A percentile compares a stretch with the other conserved stretches of the same genome.
Conservation (phyloP, 345 rosid species). For the Pugionium dolabratum region DNA sequence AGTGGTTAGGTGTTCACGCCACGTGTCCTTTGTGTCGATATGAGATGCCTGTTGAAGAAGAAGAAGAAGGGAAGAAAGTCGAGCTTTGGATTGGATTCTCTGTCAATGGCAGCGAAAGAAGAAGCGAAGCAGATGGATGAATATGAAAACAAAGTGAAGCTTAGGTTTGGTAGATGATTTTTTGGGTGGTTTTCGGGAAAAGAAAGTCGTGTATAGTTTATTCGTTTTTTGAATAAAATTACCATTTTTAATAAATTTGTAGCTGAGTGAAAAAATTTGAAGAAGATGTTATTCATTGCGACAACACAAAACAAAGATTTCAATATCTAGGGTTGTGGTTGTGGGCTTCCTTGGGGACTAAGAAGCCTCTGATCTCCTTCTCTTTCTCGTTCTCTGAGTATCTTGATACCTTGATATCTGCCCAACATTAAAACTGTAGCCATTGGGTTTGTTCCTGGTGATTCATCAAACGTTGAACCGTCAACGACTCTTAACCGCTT, state of each 20-base stretch:
- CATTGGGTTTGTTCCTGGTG: conserved; percentile 89
- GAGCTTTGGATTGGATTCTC: conserved; percentile 35
- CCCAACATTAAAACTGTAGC: conserved; percentile 76
- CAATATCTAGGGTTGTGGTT: conserved; percentile 20
- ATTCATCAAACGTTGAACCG: conserved; percentile 68
- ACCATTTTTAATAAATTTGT: conserved; percentile 4
- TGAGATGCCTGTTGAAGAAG: conserved; percentile 42
- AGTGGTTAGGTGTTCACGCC: conserved; percentile 40
- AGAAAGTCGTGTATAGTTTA: not conserved
- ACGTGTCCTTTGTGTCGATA: conserved; percentile 45
- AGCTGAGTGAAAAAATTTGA: not conserved
- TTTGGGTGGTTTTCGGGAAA: not conserved
- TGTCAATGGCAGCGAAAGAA: conserved; percentile 12
- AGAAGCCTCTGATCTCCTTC: not conserved
- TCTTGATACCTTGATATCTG: conserved; percentile 68
- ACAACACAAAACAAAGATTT: conserved; percentile 12
- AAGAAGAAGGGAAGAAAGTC: conserved; percentile 13
- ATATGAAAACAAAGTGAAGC: not conserved
- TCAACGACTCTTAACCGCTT: conserved; percentile 63
- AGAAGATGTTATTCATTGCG: conserved; percentile 2
- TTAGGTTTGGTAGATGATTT: not conserved
- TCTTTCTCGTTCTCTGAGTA: conserved; percentile 46
- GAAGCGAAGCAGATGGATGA: conserved; percentile 19
- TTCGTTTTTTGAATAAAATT: not conserved
- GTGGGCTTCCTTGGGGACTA: conserved; percentile 31